These are phyloP conservation scores for Ampelocalamus luodianensis DNA, from an alignment of 176 grass and related monocot genomes.

Conservation along the genomic window DNA sequence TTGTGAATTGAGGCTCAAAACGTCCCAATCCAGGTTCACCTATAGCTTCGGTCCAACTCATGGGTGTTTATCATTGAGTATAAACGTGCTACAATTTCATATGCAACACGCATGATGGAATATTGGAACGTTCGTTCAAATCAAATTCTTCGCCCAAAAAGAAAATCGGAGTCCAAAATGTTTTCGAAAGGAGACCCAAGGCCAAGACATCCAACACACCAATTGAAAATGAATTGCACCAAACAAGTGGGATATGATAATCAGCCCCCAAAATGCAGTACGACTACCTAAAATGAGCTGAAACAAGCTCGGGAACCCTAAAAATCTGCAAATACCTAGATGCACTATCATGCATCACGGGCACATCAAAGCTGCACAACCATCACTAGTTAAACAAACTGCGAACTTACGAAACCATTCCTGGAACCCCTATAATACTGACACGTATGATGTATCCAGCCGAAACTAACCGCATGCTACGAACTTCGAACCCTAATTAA, in stretches of 20 bases:
- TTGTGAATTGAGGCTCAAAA: too few relatives aligned
- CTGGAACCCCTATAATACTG: neutral
- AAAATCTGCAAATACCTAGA: neutral
- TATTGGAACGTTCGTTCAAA: neutral
- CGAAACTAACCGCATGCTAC: neutral
- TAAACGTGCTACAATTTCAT: neutral
- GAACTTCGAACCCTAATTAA: conserved; percentile 17
- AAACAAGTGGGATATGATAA: too few relatives aligned
- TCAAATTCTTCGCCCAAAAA: neutral
- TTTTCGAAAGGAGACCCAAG: neutral
- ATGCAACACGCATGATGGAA: neutral
- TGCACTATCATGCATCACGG: neutral
- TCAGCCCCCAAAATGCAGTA: neutral
- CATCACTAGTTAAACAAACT: neutral
- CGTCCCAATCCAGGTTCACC: neutral
- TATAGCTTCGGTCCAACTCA: neutral
- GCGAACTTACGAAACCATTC: neutral
- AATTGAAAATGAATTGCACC: neutral
- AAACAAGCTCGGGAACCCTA: neutral
- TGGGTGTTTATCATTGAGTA: neutral
- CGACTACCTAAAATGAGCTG: neutral
- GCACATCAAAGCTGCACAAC: neutral
- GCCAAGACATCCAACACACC: neutral
- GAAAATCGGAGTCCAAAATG: neutral
- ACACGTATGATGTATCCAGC: neutral